A percentile compares a stretch with the other conserved stretches of the same genome.
phyloP scores from a whole-genome alignment of 495 filamentous ascomycete genomes.

The Podospora pseudocomata region DNA sequence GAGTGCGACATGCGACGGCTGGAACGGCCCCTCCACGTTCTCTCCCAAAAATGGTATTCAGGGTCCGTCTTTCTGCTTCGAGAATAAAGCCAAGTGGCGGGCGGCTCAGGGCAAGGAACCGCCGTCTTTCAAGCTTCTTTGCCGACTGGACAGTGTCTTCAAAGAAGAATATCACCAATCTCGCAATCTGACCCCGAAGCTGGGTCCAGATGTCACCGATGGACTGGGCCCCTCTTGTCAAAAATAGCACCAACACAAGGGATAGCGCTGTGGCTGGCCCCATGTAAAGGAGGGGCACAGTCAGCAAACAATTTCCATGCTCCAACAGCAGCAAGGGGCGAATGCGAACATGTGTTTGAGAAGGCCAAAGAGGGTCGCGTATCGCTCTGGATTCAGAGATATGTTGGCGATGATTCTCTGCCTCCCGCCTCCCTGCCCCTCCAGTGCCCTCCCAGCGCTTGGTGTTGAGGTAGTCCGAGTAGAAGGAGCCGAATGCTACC shows the following conservation, averaged over 20 bases:
- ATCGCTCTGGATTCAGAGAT: not conserved
- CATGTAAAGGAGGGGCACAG: conserved; percentile 1
- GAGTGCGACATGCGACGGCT: not conserved
- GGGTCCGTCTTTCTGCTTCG: not conserved
- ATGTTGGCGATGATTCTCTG: not conserved
- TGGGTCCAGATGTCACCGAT: not conserved
- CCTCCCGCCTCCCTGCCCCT: not conserved
- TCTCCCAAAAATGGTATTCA: no score
- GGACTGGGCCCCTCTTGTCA: not conserved
- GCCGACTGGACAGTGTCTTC: not conserved
- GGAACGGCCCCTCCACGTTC: no score
- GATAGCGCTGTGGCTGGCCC: not conserved
- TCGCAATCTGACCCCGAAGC: not conserved
- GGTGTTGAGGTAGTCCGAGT: conserved; percentile 5
- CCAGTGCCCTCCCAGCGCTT: not conserved
- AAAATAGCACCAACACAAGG: conserved; percentile 5
- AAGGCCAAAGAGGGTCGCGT: not conserved
- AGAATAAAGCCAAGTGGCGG: not conserved
- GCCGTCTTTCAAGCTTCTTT: no score
- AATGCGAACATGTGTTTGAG: not conserved
- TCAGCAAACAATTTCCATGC: conserved; percentile 6
- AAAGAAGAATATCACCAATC: not conserved
- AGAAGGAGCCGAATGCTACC: conserved; percentile 4
- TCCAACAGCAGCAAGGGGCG: not conserved
- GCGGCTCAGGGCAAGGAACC: no score